Conservation (phyloP, 2,329 filamentous ascomycete species). For the Teratosphaeria zuluensis region DNA sequence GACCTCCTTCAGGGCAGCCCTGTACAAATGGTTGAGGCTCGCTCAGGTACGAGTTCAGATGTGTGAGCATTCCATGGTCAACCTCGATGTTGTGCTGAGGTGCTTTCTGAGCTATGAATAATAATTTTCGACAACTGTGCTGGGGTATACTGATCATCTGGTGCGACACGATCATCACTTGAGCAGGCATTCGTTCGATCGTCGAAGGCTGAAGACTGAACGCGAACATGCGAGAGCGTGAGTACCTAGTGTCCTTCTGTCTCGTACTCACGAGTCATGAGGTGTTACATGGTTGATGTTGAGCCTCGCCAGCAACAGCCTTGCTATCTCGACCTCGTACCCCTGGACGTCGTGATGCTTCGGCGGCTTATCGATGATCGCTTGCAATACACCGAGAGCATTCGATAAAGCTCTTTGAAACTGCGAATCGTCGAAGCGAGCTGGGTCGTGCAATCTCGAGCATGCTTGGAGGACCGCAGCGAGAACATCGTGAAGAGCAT, state of each 20-base stretch:
- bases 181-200: no score
- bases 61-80: no score
- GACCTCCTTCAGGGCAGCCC: no score
- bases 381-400: slow-evolving; percentile 7
- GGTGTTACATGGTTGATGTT: slow-evolving; percentile 8
- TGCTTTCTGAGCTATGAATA: no score
- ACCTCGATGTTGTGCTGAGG: no score
- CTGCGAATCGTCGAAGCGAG: not conserved
- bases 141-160: no score
- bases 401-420: slow-evolving; percentile 6
- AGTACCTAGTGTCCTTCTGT: no score
- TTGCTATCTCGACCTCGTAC: slow-evolving; percentile 11
- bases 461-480: slow-evolving; percentile 14
- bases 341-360: slow-evolving; percentile 4
- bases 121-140: no score
- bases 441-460: slow-evolving; percentile 1
- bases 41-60: not conserved
- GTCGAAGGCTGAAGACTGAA: no score
- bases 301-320: slow-evolving; percentile 11
- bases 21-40: not conserved
- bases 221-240: no score
- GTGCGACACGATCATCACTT: no score
- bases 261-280: not conserved
- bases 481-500: slow-evolving; percentile 18
- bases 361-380: slow-evolving; percentile 8